phyloP scores from a whole-genome alignment of 768 basidiomycete species.

The Saitozyma sp. region DNA sequence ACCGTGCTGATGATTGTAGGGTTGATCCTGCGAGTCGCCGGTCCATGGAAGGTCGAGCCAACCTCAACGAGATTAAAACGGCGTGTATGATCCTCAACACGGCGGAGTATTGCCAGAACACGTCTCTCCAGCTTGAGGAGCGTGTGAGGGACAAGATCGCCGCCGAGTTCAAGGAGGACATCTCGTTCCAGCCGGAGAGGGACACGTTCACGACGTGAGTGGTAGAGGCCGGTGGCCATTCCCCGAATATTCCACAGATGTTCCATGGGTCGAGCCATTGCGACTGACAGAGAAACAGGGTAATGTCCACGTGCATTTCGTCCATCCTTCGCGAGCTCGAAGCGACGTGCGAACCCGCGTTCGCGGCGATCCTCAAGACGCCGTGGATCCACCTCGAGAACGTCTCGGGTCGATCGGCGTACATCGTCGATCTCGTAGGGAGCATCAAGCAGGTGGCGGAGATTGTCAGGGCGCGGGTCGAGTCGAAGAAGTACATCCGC shows the following conservation, averaged over 20 bases:
- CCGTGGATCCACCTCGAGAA: conserved; percentile 77
- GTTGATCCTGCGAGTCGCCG: conserved; percentile 56
- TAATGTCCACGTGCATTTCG: conserved; percentile 78
- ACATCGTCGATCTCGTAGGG: conserved; percentile 72
- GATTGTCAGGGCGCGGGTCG: conserved; percentile 73
- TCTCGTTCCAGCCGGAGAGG: conserved; percentile 79
- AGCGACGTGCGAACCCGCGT: conserved; percentile 72
- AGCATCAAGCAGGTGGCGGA: conserved; percentile 75
- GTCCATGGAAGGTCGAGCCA: conserved; percentile 78
- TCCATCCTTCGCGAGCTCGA: conserved; percentile 83
- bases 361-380: conserved; percentile 71
- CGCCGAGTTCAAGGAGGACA: conserved; percentile 70
- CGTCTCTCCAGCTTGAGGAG: conserved; percentile 90
- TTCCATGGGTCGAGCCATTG: too few species aligned
- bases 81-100: conserved; percentile 92
- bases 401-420: conserved; percentile 82
- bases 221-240: background rate
- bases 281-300: conserved; percentile 57
- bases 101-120: conserved; percentile 93
- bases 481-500: conserved; percentile 90
- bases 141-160: conserved; percentile 81
- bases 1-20: background rate
- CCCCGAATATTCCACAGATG: too few species aligned
- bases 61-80: conserved; percentile 71
- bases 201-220: conserved; percentile 83